phyloP scores from a whole-genome alignment of 2,329 filamentous ascomycete genomes.

The Corynespora cassiicola region DNA sequence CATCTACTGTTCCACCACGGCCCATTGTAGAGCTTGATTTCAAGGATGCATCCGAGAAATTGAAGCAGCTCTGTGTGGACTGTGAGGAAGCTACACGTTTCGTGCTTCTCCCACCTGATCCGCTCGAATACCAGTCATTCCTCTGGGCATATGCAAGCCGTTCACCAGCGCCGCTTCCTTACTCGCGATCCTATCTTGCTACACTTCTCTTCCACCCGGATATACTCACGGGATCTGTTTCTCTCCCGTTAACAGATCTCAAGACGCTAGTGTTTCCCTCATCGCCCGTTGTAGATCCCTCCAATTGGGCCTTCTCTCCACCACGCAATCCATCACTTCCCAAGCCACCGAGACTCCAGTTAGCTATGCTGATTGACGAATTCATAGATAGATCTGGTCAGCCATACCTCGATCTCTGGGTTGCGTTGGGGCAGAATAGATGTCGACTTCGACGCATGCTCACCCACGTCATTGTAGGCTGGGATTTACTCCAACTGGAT shows the following conservation, averaged over 20 bases:
- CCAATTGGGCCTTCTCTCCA: conserved; percentile 76
- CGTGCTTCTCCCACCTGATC: conserved; percentile 31
- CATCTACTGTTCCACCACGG: conserved; percentile 90
- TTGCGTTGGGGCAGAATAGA: conserved; percentile 86
- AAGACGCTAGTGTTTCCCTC: conserved; percentile 75
- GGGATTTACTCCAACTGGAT: conserved; percentile 83
- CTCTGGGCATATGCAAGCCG: conserved; percentile 77
- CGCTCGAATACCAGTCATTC: conserved; percentile 63
- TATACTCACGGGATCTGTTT: conserved; percentile 69
- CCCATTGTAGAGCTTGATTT: conserved; percentile 83
- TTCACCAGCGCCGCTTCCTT: conserved; percentile 82
- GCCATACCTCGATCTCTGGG: conserved; percentile 82
- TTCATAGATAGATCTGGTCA: conserved; percentile 65
- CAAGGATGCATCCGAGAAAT: conserved; percentile 72
- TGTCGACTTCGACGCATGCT: conserved; percentile 90
- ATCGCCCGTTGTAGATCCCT: conserved; percentile 72
- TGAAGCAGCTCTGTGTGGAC: conserved; percentile 75
- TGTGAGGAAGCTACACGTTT: conserved; percentile 62
- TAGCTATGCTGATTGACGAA: conserved; percentile 71
- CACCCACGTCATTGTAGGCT: conserved; percentile 80
- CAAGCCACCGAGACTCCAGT: conserved; percentile 74
- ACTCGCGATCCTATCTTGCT: conserved; percentile 81
- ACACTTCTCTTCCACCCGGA: conserved; percentile 75
- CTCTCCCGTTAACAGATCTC: conserved; percentile 84
- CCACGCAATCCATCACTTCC: conserved; percentile 54